Base-by-base conservation (phyloP, 805 yeast genomes). In the Nakazawaea anatomiae region DNA sequence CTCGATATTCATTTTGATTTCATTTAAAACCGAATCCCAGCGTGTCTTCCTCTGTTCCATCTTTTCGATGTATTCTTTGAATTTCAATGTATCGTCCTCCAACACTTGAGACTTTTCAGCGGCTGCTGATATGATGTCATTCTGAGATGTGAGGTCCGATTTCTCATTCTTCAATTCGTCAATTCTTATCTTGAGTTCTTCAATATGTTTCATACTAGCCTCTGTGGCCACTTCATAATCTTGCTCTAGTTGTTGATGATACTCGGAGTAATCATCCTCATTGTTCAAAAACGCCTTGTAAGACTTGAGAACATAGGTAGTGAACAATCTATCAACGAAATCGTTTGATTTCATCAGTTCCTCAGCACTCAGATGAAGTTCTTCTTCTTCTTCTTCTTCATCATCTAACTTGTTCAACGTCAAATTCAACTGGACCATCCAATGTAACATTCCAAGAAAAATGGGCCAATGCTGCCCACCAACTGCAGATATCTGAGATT, bases 391-490 rank as follows among this genome's bases (percentile, higher is more conserved):
- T 25, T 40, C 64, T 40, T 71, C 69, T 5, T 64, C 55, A 48
- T 54, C 59, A 48, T 70, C 79, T 46, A 66, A 63, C 40, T 61
- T 60, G 46, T 77, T 80, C 51, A 71, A 64, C 47, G 70, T 73
- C 55, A 54, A 61, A 58, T 73, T 82, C 54, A 81, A 72, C 55
- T 80, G 80, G 4, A 85, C 81, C 43, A 90, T 63, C 97, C 97
- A 90, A 63, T 85, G 83, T 27, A 90, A 68, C 77, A 91, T 80
- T 1, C 94, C 96, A 41, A 90, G 65, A 56, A 89, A 87, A 6
- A 77, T 76, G 10, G 88, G 89, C 97, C 97, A 90, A 57, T 82
- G 83, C 46, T 85, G 82, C 2, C 96, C 96, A 5, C 96, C 96
- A 10, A 89, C 96, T 0, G 96, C 96, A 39, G 90, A 81, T 39